Percentiles rank a stretch among this genome's conserved stretches.
phyloP scores from a whole-genome alignment of 495 filamentous ascomycete genomes.

The Hypoxylon fragiforme region DNA sequence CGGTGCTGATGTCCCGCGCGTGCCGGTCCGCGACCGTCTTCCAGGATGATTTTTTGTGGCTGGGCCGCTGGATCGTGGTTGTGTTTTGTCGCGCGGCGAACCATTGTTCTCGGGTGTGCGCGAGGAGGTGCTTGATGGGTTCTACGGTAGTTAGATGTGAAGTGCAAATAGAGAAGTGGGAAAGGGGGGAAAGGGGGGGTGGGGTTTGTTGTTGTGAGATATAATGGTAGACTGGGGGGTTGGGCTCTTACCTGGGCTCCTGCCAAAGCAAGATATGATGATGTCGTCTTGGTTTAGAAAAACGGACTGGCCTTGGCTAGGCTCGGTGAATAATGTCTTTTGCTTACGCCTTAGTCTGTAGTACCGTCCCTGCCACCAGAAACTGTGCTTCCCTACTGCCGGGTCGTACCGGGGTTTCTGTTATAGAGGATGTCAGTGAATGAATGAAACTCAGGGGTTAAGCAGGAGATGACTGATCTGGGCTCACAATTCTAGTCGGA shows the following conservation, averaged over 20 bases:
- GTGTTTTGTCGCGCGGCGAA: slow-evolving; percentile 48
- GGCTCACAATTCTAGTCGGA: slow-evolving; percentile 39
- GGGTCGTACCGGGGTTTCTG: slow-evolving; percentile 44
- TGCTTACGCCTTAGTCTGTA: slow-evolving; percentile 45
- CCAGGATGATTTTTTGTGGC: too few relatives aligned
- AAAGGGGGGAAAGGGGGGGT: not conserved
- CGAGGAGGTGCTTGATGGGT: slow-evolving; percentile 65
- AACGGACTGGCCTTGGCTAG: slow-evolving; percentile 10
- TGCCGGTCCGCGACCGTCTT: slow-evolving; percentile 67
- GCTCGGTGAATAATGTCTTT: slow-evolving; percentile 37
- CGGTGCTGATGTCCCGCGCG: slow-evolving; percentile 77
- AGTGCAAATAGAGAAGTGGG: too few relatives aligned
- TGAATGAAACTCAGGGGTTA: not conserved
- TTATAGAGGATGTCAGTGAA: slow-evolving; percentile 11
- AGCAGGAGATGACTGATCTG: not conserved
- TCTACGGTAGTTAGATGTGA: too few relatives aligned
- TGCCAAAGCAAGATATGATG: slow-evolving; percentile 47
- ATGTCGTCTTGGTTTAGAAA: slow-evolving; percentile 47
- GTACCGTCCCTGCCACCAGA: slow-evolving; percentile 47
- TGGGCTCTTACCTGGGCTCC: slow-evolving; percentile 40
- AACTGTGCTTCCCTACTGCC: slow-evolving; percentile 43
- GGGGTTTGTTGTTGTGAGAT: too few relatives aligned
- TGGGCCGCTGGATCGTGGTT: slow-evolving; percentile 56
- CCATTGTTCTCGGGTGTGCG: slow-evolving; percentile 57
- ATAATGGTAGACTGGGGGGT: not conserved